Conservation (phyloP, 805 yeast species). For the Pichia scutulata region DNA sequence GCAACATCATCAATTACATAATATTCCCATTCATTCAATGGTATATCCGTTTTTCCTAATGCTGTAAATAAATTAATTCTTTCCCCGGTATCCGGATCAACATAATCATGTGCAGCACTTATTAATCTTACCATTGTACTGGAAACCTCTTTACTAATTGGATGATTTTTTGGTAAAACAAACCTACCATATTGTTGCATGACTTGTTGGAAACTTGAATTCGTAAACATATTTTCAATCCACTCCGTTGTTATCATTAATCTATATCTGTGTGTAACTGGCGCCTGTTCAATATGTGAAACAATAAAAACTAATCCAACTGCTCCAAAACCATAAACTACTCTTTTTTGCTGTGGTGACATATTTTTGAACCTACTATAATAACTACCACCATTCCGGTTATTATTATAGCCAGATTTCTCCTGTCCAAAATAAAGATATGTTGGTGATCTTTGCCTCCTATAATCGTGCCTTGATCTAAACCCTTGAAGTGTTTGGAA, state of each 20-base stretch:
- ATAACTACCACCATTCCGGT: not conserved
- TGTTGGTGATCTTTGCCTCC: not conserved
- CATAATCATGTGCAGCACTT: constrained; percentile 40
- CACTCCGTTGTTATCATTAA: constrained; percentile 65
- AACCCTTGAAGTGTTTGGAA: not conserved
- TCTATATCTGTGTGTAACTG: constrained; percentile 65
- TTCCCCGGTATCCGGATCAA: constrained; percentile 28
- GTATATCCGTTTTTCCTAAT: constrained; percentile 18
- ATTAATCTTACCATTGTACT: constrained; percentile 59
- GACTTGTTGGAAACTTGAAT: constrained; percentile 53
- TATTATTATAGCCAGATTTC: not conserved
- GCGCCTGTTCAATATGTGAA: constrained; percentile 67
- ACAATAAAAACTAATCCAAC: constrained; percentile 29
- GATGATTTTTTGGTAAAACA: constrained; percentile 57
- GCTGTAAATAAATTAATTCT: constrained; percentile 20
- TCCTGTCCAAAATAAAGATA: constrained; percentile 21
- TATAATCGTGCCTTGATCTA: not conserved
- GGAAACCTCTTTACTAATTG: constrained; percentile 48
- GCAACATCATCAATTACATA: constrained; percentile 64
- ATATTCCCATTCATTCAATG: constrained; percentile 58
- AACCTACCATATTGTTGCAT: constrained; percentile 42
- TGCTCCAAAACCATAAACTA: constrained; percentile 8
- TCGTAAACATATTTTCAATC: constrained; percentile 57
- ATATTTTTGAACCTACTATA: constrained; percentile 1
- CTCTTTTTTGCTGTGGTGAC: constrained; percentile 9